Percentiles rank a stretch among this genome's conserved stretches.
These are phyloP conservation scores for Tolypocladium nubicola DNA, from an alignment of 2,329 filamentous ascomycete species.

Conservation along the genomic window DNA sequence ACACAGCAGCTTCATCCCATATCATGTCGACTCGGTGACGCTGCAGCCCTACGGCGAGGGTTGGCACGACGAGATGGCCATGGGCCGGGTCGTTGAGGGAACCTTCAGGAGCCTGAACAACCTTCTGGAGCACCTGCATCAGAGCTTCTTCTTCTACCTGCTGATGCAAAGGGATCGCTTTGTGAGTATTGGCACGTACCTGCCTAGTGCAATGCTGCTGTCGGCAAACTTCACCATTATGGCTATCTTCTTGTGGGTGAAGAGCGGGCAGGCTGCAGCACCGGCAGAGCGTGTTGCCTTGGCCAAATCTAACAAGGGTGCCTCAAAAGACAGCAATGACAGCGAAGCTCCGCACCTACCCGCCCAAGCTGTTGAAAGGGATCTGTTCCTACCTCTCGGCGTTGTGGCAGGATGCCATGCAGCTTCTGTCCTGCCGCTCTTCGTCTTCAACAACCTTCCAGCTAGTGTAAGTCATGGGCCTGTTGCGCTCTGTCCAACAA, in stretches of 20 bases:
- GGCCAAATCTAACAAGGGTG: neutral
- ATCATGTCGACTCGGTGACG: constrained; percentile 93
- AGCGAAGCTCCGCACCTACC: constrained; percentile 14
- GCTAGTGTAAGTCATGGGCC: constrained; percentile 42
- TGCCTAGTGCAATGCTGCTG: constrained; percentile 94
- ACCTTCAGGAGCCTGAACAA: constrained; percentile 93
- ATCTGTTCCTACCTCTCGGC: constrained; percentile 62
- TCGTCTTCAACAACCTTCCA: constrained; percentile 70
- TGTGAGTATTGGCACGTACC: constrained; percentile 94
- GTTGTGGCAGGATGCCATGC: constrained; percentile 66
- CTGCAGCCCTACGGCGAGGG: constrained; percentile 82
- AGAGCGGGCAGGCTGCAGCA: constrained; percentile 54
- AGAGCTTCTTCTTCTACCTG: constrained; percentile 99
- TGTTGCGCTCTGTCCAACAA: neutral
- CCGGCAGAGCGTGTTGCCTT: neutral
- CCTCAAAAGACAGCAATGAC: constrained; percentile 12
- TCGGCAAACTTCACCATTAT: constrained; percentile 93
- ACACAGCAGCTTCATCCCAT: constrained; percentile 93
- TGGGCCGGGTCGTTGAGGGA: constrained; percentile 82
- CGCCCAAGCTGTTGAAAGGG: constrained; percentile 39
- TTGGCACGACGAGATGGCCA: constrained; percentile 96
- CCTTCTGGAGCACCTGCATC: constrained; percentile 88
- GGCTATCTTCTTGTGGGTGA: constrained; percentile 87
- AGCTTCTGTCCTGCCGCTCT: constrained; percentile 69
- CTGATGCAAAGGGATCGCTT: constrained; percentile 87